Evolutionary conservation across 805 yeast genomes (phyloP).

Genomic region (Wickerhamiella siamensis): DNA sequence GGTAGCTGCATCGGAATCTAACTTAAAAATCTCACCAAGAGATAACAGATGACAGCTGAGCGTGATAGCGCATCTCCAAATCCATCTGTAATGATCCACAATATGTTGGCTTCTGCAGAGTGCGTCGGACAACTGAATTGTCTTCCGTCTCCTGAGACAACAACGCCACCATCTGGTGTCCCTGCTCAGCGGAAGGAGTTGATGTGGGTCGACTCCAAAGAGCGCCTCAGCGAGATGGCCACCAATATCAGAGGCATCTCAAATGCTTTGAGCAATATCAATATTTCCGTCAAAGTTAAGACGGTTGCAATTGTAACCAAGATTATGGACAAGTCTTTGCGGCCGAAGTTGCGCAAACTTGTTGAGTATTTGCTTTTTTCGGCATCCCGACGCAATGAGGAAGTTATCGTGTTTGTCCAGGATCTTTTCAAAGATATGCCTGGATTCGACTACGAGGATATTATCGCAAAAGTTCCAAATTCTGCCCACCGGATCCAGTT

Average conservation of each 20-base stretch:
- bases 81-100: not conserved
- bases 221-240: conserved; percentile 20
- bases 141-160: not conserved
- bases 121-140: not conserved
- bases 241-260: conserved; percentile 20
- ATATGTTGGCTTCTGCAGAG: not conserved
- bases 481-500: conserved; percentile 36
- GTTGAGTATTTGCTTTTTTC: conserved; percentile 19
- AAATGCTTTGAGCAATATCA: conserved; percentile 17
- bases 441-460: conserved; percentile 45
- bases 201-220: conserved; percentile 20
- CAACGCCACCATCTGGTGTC: conserved; percentile 7
- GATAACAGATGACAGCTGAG: too few species aligned
- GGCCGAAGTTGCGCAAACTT: conserved; percentile 12
- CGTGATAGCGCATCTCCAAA: not conserved
- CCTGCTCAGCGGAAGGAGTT: conserved; percentile 16
- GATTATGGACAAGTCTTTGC: conserved; percentile 17
- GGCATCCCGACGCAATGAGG: conserved; percentile 3
- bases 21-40: too few species aligned
- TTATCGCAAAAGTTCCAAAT: conserved; percentile 35
- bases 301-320: conserved; percentile 17
- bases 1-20: too few species aligned
- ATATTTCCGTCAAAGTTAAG: conserved; percentile 16
- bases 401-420: conserved; percentile 56
- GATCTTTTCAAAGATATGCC: conserved; percentile 44